A percentile compares a stretch with the other conserved stretches of the same genome.
Conservation (phyloP, 257 asterid species). For the Euphrasia confusa region DNA sequence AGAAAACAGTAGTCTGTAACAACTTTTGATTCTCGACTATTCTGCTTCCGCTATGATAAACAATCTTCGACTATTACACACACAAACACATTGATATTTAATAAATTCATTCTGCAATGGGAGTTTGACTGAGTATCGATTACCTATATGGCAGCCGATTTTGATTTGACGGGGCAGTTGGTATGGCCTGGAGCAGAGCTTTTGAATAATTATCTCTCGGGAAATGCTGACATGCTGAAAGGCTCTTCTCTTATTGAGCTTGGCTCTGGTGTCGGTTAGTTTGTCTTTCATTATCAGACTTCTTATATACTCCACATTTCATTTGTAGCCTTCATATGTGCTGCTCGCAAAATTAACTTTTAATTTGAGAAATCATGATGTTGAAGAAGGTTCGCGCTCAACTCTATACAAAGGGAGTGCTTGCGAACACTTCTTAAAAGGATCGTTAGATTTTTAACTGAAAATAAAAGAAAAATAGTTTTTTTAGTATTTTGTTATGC, state of each 20-base stretch:
- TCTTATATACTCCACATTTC: background rate
- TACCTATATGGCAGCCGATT: conserved; percentile 65
- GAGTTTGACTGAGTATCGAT: conserved; percentile 30
- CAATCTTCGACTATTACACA: too few species aligned
- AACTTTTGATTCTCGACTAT: background rate
- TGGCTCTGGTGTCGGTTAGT: conserved; percentile 95
- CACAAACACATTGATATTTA: background rate
- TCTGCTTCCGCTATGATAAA: background rate
- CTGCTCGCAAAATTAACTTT: conserved; percentile 4
- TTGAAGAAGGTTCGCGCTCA: too few species aligned
- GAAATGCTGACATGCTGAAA: conserved; percentile 53
- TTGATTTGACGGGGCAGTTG: conserved; percentile 91
- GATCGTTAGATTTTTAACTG: background rate
- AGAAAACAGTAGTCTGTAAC: background rate
- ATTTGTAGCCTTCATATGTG: conserved; percentile 5
- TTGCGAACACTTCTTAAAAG: background rate
- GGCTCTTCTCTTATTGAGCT: conserved; percentile 78
- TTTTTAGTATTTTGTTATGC: background rate
- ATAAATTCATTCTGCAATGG: conserved; percentile 1
- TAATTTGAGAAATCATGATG: background rate
- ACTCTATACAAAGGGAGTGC: background rate
- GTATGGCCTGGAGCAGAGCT: conserved; percentile 98
- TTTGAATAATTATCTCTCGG: conserved; percentile 66
- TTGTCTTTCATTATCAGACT: background rate
- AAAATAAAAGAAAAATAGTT: background rate